Evolutionary conservation across 345 rosid species (phyloP), one percentile per base, ranked within the genome.

Genomic region (Cardamine resedifolia): DNA sequence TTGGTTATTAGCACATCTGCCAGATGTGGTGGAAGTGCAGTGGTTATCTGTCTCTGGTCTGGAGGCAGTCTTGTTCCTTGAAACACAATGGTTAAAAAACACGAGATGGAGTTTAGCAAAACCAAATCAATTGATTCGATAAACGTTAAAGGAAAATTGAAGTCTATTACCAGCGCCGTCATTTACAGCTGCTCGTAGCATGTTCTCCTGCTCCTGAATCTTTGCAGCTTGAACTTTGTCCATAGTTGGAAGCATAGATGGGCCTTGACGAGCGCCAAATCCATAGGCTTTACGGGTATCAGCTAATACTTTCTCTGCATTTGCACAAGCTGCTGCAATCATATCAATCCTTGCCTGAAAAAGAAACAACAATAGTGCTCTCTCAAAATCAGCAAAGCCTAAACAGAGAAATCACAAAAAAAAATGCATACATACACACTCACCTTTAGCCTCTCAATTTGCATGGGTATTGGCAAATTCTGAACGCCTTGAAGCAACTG

Each of bases 321-420:
- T 84, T 77, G 87, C 96, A 83, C 98, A 95, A n/a, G 96, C 99
- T 56, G 85, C 88, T 18, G 81, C 92, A 77, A 96, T 96, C 92
- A 81, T 87, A 18, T 87, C 90, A 20, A 96, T 87, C 79, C 98
- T 88, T 55, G 82, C 81, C 98, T 90, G 48, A 44, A 16, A 68
- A 68, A 65, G 15, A 28, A 41, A 45, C 49, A 33, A 64, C 45
- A 60, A 61, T 2, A 30, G 31, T 20, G 19, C 21, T 36, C 39
- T 66, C 74, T 71, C 50, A 57, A 56, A 48, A 12, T 39, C 57
- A 71, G 10, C 38, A 31, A 19, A 16, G 48, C 20, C 20, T 44
- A 44, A 44, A 6, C 18, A n/a, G 48, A n/a, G 10, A 44, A 44
- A 44, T 44, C 48, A 6, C 48, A 44, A n/a, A 2, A 15, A 39